phyloP scores from a whole-genome alignment of 305 asterid species.

The Ruellia speciosa region DNA sequence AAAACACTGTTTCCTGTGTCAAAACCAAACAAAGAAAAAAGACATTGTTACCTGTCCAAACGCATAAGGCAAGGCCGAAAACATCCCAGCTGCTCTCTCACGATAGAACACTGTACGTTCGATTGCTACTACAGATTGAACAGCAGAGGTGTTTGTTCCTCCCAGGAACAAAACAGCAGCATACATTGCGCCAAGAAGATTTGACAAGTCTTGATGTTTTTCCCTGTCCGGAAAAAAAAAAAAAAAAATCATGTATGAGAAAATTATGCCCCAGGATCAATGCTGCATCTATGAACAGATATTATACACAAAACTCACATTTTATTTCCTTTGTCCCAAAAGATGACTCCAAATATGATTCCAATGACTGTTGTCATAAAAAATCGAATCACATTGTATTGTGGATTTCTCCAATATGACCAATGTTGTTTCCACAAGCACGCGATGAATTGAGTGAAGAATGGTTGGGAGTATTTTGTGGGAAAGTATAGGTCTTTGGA shows the following conservation, averaged over 20 bases:
- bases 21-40: too few species aligned
- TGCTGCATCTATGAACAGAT: too few species aligned
- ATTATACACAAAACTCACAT: slow-evolving; percentile 23
- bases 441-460: slow-evolving; percentile 32
- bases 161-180: slow-evolving; percentile 48
- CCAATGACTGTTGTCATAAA: slow-evolving; percentile 42
- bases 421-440: slow-evolving; percentile 47
- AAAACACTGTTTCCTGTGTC: too few species aligned
- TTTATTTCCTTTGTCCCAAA: slow-evolving; percentile 40
- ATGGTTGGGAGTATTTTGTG: slow-evolving; percentile 37
- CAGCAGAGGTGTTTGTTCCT: slow-evolving; percentile 44
- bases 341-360: slow-evolving; percentile 37
- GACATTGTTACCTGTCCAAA: slow-evolving; percentile 45
- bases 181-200: slow-evolving; percentile 46
- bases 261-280: too few species aligned
- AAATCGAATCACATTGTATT: slow-evolving; percentile 40
- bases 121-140: slow-evolving; percentile 44
- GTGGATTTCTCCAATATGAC: slow-evolving; percentile 52
- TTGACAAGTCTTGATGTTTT: slow-evolving; percentile 38
- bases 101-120: slow-evolving; percentile 49
- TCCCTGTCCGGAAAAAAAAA: slow-evolving; percentile 17
- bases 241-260: not conserved
- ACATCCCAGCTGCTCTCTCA: slow-evolving; percentile 47
- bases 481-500: slow-evolving; percentile 36
- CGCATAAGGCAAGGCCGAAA: slow-evolving; percentile 42